phyloP scores from a whole-genome alignment of 306 rosid species.

The Lablab purpureus region DNA sequence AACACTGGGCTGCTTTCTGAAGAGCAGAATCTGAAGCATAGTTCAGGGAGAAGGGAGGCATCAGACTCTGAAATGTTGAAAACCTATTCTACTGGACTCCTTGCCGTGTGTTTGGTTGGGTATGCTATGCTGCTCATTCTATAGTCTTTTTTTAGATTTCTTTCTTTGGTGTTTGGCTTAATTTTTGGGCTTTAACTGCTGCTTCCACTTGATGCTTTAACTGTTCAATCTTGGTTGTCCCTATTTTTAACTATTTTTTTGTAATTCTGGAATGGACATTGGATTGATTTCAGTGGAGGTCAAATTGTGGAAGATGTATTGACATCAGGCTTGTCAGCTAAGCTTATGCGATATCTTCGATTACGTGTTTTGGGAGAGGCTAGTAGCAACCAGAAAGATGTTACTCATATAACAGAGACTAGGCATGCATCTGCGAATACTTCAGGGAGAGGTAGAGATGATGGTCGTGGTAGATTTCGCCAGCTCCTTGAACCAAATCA shows the following conservation, averaged over 20 bases:
- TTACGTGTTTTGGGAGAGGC: constrained; percentile 84
- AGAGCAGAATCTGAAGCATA: constrained; percentile 68
- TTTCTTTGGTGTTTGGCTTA: neutral
- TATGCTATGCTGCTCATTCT: constrained; percentile 56
- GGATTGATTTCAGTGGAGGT: constrained; percentile 66
- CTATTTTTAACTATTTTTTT: constrained; percentile 28
- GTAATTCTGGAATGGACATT: neutral
- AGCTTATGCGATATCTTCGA: constrained; percentile 97
- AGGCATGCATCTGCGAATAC: constrained; percentile 65
- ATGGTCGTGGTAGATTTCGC: constrained; percentile 75
- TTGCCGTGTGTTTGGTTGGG: constrained; percentile 84
- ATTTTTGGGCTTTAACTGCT: neutral
- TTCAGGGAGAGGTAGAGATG: constrained; percentile 74
- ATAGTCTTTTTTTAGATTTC: neutral
- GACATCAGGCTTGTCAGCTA: constrained; percentile 90
- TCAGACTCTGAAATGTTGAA: constrained; percentile 86
- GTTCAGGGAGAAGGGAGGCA: constrained; percentile 63
- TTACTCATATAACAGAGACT: constrained; percentile 62
- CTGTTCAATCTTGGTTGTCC: constrained; percentile 14
- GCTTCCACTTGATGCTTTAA: neutral
- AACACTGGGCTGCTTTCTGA: constrained; percentile 52
- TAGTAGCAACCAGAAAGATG: constrained; percentile 78
- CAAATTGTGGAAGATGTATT: constrained; percentile 91
- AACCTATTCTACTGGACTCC: constrained; percentile 92
- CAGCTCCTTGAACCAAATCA: constrained; percentile 75